These are phyloP conservation scores for Zopfochytrium polystomum DNA, from an alignment of 371 early-diverging fungal genomes.

Conservation along the genomic window DNA sequence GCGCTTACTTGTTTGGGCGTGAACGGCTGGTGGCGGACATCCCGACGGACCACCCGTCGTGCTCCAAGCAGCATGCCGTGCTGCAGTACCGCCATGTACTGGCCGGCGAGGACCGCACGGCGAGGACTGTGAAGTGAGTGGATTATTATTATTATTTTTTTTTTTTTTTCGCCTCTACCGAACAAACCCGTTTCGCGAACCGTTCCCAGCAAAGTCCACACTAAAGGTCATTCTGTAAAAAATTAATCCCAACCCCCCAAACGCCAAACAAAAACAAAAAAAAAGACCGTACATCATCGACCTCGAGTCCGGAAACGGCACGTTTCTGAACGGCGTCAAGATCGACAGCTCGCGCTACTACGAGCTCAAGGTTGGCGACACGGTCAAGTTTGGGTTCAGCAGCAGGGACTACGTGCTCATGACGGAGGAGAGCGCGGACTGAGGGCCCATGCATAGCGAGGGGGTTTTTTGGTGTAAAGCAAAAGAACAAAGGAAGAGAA, in stretches of 20 bases:
- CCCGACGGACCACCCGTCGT: conserved; percentile 84
- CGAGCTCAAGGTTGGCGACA: conserved; percentile 77
- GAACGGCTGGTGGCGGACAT: conserved; percentile 88
- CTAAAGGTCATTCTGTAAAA: no score
- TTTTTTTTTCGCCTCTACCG: no score
- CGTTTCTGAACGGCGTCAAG: conserved; percentile 74
- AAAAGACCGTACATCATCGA: conserved; percentile 88
- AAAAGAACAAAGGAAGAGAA: no score
- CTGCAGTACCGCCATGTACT: conserved; percentile 76
- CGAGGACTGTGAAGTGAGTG: conserved; percentile 1
- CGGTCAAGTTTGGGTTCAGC: conserved; percentile 83
- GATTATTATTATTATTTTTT: no score
- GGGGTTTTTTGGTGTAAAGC: no score
- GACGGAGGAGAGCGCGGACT: conserved; percentile 57
- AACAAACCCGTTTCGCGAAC: no score
- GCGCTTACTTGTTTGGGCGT: conserved; percentile 84
- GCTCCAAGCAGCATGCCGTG: conserved; percentile 85
- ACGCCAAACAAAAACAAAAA: neutral
- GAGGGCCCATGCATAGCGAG: no score
- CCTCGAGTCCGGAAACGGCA: conserved; percentile 87
- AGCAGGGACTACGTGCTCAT: conserved; percentile 89
- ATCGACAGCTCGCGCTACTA: conserved; percentile 76
- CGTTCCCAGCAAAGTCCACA: no score
- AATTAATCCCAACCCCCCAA: no score
- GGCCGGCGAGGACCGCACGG: conserved; percentile 10